Evolutionary conservation across 2,329 filamentous ascomycete genomes (phyloP), one percentile per base, ranked within the genome.

Genomic region (Helicocarpus griseus): DNA sequence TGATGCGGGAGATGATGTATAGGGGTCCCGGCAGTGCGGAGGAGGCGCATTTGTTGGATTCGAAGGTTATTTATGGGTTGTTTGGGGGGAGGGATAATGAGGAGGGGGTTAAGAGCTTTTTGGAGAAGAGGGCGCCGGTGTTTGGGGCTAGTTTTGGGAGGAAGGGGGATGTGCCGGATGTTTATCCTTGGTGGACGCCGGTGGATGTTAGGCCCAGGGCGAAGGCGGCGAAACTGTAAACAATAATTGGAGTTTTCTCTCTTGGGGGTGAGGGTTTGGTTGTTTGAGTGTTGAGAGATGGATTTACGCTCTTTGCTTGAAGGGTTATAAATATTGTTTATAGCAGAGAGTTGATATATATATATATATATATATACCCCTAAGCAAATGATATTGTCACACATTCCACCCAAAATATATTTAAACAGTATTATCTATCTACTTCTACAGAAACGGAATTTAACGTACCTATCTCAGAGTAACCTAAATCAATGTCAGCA

Each of bases 1-100:
- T 88, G 51, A 89, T 87, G 78, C 78, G 80, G 61, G 85, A 88
- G 60, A 66, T 90, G 71, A 82, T 89, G 72, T 87, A 77, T 62
- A 61, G 69, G 7, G 66, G 68, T 2, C 63, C 69, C 2, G 73
- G 69, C 17, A 80, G 75, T 21, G 78, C 85, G 0, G 86, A 90
- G 69, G 83, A 75, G 47, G 79, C 85, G 50, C 85, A 88, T 70
- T 65, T 88, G 56, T 68, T 89, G 28, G 86, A 90, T 55, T 72
- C 69, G 5, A 59, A 57, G 19, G 50, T 72, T 29, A 66, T 73
- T n/a, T 65, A 63, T 49, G 65, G 68, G 44, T 58, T 70, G 53
- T 72, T 73, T 58, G 66, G 61, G 4, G 49, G 52, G 31, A 79
- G 76, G 56, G 85, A 88, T 60, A 80, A 83, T 49, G 76, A 75